These are phyloP conservation scores for Nakazawaea pomicola DNA, from an alignment of 805 yeast genomes.

Conservation along the genomic window DNA sequence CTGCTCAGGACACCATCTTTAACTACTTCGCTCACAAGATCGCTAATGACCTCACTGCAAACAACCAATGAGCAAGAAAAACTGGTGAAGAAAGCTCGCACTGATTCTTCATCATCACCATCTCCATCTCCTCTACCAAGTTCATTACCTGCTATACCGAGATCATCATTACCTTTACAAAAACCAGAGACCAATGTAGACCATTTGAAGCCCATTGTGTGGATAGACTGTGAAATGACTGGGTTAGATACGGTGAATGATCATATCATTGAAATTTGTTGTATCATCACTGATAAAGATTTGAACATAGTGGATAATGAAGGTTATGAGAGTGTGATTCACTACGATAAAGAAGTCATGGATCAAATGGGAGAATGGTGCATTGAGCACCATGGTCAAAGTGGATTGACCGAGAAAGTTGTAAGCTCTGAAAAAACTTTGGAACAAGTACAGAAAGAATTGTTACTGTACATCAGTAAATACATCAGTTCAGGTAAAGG, in stretches of 20 bases:
- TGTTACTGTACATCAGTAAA: constrained; percentile 54
- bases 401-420: constrained; percentile 76
- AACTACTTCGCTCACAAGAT: no score
- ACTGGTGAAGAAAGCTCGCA: constrained; percentile 5
- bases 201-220: constrained; percentile 48
- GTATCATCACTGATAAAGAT: constrained; percentile 82
- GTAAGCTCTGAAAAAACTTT: constrained; percentile 50
- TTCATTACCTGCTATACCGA: constrained; percentile 4
- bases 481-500: constrained; percentile 56
- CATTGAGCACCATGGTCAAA: constrained; percentile 65
- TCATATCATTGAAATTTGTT: constrained; percentile 86
- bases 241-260: constrained; percentile 82
- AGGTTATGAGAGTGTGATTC: constrained; percentile 82
- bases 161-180: not conserved
- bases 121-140: not conserved
- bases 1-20: no score
- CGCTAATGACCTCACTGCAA: not conserved
- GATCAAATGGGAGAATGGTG: constrained; percentile 90
- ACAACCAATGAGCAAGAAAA: constrained; percentile 1
- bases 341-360: constrained; percentile 55
- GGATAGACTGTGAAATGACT: constrained; percentile 99
- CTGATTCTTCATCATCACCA: not conserved
- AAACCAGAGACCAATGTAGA: constrained; percentile 12
- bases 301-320: constrained; percentile 60
- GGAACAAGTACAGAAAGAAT: constrained; percentile 58